A percentile compares a stretch with the other conserved stretches of the same genome.
These are phyloP conservation scores for Kwoniella mangroviensis DNA, from an alignment of 768 basidiomycete genomes.

Conservation along the genomic window DNA sequence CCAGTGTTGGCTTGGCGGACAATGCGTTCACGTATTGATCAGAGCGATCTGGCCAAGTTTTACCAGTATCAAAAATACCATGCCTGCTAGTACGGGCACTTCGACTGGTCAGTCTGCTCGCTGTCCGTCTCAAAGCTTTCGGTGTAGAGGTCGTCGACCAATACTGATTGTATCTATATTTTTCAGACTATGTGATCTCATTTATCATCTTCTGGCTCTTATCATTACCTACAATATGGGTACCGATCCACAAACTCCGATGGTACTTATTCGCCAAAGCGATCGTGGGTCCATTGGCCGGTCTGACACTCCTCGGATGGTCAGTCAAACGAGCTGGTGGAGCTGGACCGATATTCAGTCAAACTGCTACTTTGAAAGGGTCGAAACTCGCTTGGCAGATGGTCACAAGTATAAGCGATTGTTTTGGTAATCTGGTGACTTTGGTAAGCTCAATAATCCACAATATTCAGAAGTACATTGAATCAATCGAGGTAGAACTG, in stretches of 20 bases:
- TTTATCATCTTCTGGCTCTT: slow-evolving; percentile 89
- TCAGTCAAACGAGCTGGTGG: slow-evolving; percentile 77
- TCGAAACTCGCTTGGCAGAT: slow-evolving; percentile 71
- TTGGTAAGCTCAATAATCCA: slow-evolving; percentile 49
- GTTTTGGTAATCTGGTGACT: slow-evolving; percentile 78
- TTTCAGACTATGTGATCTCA: slow-evolving; percentile 60
- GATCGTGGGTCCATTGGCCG: slow-evolving; percentile 61
- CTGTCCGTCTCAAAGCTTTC: too few species aligned
- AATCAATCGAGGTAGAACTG: background rate
- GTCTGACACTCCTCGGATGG: slow-evolving; percentile 63
- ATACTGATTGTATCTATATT: too few species aligned
- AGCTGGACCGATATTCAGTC: slow-evolving; percentile 73
- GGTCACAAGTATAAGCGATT: slow-evolving; percentile 61
- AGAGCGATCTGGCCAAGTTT: slow-evolving; percentile 74
- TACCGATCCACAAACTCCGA: slow-evolving; percentile 72
- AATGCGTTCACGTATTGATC: slow-evolving; percentile 74
- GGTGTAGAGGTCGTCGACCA: too few species aligned
- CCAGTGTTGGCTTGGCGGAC: slow-evolving; percentile 75
- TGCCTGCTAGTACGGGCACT: slow-evolving; percentile 75
- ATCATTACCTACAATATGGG: slow-evolving; percentile 78
- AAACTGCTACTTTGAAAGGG: slow-evolving; percentile 69
- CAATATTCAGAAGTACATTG: too few species aligned
- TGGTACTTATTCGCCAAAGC: slow-evolving; percentile 77
- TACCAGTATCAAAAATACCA: slow-evolving; percentile 62
- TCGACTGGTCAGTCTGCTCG: slow-evolving; percentile 69